phyloP scores from a whole-genome alignment of 116 monocot species.

The Papilionanthe hybrid region DNA sequence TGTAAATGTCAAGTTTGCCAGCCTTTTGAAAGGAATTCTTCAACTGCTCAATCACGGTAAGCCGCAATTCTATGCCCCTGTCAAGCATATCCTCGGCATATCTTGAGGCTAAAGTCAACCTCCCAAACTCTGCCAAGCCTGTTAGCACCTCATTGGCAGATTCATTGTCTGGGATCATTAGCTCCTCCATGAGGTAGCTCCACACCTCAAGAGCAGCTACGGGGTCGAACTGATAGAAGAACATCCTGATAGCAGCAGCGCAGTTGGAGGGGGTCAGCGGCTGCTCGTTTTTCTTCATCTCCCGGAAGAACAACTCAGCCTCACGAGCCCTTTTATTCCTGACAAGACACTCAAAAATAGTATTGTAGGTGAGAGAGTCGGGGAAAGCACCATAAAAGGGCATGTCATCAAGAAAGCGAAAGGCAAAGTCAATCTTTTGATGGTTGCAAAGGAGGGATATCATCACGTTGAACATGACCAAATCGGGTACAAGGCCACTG shows the following conservation, averaged over 20 bases:
- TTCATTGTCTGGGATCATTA: conserved; percentile 22
- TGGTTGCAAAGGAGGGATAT: conserved; percentile 39
- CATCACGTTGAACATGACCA: conserved; percentile 53
- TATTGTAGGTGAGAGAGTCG: conserved; percentile 47
- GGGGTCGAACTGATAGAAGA: conserved; percentile 65
- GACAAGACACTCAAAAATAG: conserved; percentile 63
- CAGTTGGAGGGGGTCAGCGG: conserved; percentile 38
- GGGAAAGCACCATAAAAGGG: conserved; percentile 67
- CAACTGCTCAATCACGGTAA: conserved; percentile 41
- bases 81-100: conserved; percentile 60
- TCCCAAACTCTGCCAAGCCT: conserved; percentile 46
- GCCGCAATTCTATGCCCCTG: conserved; percentile 29
- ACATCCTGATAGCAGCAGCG: conserved; percentile 51
- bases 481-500: conserved; percentile 47
- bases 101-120: conserved; percentile 43
- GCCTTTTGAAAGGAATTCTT: conserved; percentile 44
- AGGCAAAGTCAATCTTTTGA: conserved; percentile 24
- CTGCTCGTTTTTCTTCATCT: conserved; percentile 85
- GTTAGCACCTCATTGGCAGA: conserved; percentile 60
- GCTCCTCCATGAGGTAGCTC: conserved; percentile 39
- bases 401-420: conserved; percentile 63
- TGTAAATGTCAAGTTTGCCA: conserved; percentile 32
- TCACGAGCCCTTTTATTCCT: conserved; percentile 47
- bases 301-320: conserved; percentile 46
- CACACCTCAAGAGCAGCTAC: conserved; percentile 57